Conservation (phyloP, 2,329 filamentous ascomycete species). For the Alternaria incomplexa region DNA sequence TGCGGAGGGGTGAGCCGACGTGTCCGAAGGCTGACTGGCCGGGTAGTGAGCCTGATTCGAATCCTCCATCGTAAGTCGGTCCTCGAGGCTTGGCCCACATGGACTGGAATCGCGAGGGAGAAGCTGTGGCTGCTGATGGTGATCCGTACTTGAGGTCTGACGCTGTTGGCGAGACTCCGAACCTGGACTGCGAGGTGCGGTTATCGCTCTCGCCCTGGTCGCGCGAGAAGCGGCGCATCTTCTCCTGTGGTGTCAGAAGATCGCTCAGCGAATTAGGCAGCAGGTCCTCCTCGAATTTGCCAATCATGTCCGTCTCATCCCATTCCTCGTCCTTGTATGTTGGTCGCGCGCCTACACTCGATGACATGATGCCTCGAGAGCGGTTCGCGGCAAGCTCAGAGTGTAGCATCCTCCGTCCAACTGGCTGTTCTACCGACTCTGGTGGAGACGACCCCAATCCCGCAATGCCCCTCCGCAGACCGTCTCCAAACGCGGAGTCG, state of each 20-base stretch:
- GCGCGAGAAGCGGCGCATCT: slow-evolving; percentile 64
- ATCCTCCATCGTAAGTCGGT: slow-evolving; percentile 56
- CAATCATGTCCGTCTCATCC: slow-evolving; percentile 56
- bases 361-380: slow-evolving; percentile 64
- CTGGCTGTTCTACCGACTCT: slow-evolving; percentile 69
- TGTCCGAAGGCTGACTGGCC: slow-evolving; percentile 61
- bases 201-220: slow-evolving; percentile 60
- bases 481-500: slow-evolving; percentile 72
- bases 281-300: slow-evolving; percentile 88
- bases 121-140: slow-evolving; percentile 59
- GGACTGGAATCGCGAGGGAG: slow-evolving; percentile 67
- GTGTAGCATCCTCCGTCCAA: slow-evolving; percentile 64
- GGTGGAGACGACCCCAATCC: slow-evolving; percentile 61
- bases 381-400: slow-evolving; percentile 65
- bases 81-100: slow-evolving; percentile 59
- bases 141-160: slow-evolving; percentile 56
- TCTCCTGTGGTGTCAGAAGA: slow-evolving; percentile 67
- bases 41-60: slow-evolving; percentile 43
- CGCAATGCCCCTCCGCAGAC: slow-evolving; percentile 60
- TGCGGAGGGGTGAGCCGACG: slow-evolving; percentile 70
- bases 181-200: slow-evolving; percentile 55
- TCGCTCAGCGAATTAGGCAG: slow-evolving; percentile 74
- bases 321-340: slow-evolving; percentile 61
- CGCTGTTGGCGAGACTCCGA: slow-evolving; percentile 56
- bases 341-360: slow-evolving; percentile 61